Evolutionary conservation across 202 grass and related monocot species (phyloP).

Genomic region (Thinopyrum obtusiflorum): DNA sequence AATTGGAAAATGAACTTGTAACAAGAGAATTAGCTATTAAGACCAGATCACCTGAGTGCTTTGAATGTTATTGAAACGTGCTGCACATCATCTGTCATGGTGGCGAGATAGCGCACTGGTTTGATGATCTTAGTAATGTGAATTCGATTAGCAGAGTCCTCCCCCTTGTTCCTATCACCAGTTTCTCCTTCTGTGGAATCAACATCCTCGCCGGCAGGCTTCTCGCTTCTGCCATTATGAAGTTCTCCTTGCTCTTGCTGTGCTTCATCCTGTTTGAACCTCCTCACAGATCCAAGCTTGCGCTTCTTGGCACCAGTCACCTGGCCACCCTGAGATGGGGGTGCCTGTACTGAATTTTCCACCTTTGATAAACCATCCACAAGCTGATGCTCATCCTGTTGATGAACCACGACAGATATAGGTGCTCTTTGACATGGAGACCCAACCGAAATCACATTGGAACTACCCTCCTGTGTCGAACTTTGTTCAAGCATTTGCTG

Average conservation of each 20-base stretch:
- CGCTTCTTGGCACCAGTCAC: constrained; percentile 95
- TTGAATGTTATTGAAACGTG: constrained; percentile 82
- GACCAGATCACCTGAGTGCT: no score
- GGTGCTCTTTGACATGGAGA: no score
- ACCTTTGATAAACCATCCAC: constrained; percentile 42
- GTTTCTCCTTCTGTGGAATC: constrained; percentile 68
- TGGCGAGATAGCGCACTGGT: constrained; percentile 58
- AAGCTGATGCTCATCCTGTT: constrained; percentile 42
- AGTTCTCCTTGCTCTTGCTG: constrained; percentile 32
- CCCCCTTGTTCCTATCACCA: constrained; percentile 51
- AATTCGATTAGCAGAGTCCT: constrained; percentile 36
- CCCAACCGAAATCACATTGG: constrained; percentile 11
- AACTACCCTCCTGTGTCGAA: constrained; percentile 26
- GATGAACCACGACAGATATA: constrained; percentile 47
- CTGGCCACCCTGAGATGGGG: constrained; percentile 48
- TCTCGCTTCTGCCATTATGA: constrained; percentile 38
- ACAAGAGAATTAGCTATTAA: no score
- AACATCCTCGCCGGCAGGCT: constrained; percentile 46
- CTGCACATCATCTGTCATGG: constrained; percentile 61
- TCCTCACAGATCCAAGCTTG: constrained; percentile 84
- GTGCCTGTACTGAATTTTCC: constrained; percentile 28
- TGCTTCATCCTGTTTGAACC: constrained; percentile 60
- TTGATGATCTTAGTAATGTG: constrained; percentile 74
- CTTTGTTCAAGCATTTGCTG: constrained; percentile 10
- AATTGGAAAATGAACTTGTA: no score